Percentiles rank a stretch among this genome's conserved stretches.
These are phyloP conservation scores for Xylariaceae sp. DNA, from an alignment of 2,329 filamentous ascomycete species.

Conservation along the genomic window DNA sequence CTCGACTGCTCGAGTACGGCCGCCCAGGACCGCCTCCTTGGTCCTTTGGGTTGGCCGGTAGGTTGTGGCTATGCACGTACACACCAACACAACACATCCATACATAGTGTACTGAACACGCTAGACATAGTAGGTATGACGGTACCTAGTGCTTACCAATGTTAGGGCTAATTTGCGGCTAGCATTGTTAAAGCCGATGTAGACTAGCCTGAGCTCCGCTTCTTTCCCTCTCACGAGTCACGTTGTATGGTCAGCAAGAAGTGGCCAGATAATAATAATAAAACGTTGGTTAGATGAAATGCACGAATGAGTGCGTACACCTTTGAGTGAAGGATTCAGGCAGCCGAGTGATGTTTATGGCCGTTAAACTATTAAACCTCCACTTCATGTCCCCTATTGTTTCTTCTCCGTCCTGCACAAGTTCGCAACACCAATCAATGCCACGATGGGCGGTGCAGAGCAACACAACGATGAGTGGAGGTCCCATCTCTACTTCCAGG, in stretches of 20 bases:
- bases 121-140: background rate
- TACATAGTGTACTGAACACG: background rate
- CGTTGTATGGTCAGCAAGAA: background rate
- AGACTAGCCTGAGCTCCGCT: too few relatives aligned
- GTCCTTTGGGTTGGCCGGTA: background rate
- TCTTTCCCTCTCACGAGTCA: too few relatives aligned
- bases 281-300: background rate
- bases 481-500: constrained; percentile 28
- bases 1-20: too few relatives aligned
- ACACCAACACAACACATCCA: background rate
- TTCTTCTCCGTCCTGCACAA: too few relatives aligned
- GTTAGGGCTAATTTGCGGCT: background rate
- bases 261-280: background rate
- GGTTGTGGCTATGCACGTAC: background rate
- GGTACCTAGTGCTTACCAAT: background rate
- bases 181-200: background rate
- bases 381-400: background rate
- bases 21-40: background rate
- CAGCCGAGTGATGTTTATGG: too few relatives aligned
- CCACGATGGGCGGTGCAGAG: background rate
- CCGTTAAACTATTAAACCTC: background rate
- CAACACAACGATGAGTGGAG: constrained; percentile 17
- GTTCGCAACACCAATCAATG: too few relatives aligned
- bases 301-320: background rate
- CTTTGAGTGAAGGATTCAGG: too few relatives aligned